Evolutionary conservation across 2,329 filamentous ascomycete species (phyloP), one percentile per base, ranked within the genome.

Genomic region (Phoma sp.): DNA sequence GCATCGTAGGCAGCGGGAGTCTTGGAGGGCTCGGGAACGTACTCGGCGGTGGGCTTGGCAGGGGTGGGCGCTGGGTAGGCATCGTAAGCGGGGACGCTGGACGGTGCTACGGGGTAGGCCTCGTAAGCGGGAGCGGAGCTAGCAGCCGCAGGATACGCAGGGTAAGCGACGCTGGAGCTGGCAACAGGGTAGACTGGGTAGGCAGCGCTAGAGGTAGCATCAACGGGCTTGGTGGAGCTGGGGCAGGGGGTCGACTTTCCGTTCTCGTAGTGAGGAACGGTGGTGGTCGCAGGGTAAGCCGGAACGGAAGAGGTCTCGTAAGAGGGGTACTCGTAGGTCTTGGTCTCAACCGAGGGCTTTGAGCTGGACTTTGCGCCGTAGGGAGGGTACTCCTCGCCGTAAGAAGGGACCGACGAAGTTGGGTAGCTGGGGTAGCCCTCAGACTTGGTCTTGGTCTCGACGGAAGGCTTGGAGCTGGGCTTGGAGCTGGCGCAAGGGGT

Each of bases 381-480:
- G 37, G 30, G 49, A 30, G 42, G 42, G 25, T 40, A 46, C 15
- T 25, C 14, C 21, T 42, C 34, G 21, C 25, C 43, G 25, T 47
- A 26, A 23, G 20, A 29, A 11, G 50, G 42, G 1, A 25, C 25
- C 7, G 38, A 42, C 7, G 38, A 42, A 25, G 32, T 17, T 26
- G 33, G 33, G 21, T 47, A 30, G 12, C 5, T 10, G 4, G 49
- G 36, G 29, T 52, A 52, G 1, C 30, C 47, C 21, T 26, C 38
- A 15, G 42, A 40, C 34, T 39, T 47, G 9, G 49, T 47, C 47
- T 51, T 36, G 11, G 47, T 45, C 32, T 38, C 47, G 25, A 46
- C 42, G 3, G 38, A 28, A 12, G 48, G 48, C 18, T 23, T 33
- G 9, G 28, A 33, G 39, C 37, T 49, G 47, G 42, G 42, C 17